Base-by-base conservation (phyloP, 1,284 basidiomycete species). In the Inonotus obliquus region DNA sequence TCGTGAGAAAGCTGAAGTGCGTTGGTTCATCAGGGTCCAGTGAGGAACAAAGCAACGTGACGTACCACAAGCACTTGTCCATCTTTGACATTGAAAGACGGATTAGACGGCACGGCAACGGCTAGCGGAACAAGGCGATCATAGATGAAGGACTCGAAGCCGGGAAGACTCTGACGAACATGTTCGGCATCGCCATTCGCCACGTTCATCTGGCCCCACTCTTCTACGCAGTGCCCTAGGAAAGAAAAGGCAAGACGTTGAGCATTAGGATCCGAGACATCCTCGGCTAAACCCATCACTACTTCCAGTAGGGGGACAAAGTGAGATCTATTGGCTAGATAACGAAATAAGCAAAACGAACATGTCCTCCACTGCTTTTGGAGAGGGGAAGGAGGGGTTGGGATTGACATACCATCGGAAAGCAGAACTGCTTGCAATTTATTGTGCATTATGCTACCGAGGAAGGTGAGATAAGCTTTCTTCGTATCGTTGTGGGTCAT, bases 111-210 rank as follows among this genome's bases (percentile, higher is more conserved):
- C 4, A 98, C 86, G 23, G 86, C 81, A 72, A 99, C 98, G 37
- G 89, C 88, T 1, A 88, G 77, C 3, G 92, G 92, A 56, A 98
- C 79, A 47, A 98, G 77, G 9, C 88, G 85, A 67, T 96, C 91
- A 72, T 99, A 99, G 55, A 98, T 82, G 71, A 97, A 97, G 13
- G 84, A 81, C 68, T 98, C 94, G 71, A 98, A 99, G 0, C 96
- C 96, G 13, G 94, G 93, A 29, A 99, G 74, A 17, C 81, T 77
- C 51, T 75, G 65, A 60, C 70, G 71, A 45, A 75, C 73, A 4
- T 74, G 73, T 17, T 76, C 75, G n/a, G 76, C 79, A 65, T 79
- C 69, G 61, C 69, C 75, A 6, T 73, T 67, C 7, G 71, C 67
- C 45, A 61, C 60, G 29, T 67, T 67, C 35, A 75, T 73, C 56